phyloP scores from a whole-genome alignment of 805 yeast species.

The Ascoidea asiatica region DNA sequence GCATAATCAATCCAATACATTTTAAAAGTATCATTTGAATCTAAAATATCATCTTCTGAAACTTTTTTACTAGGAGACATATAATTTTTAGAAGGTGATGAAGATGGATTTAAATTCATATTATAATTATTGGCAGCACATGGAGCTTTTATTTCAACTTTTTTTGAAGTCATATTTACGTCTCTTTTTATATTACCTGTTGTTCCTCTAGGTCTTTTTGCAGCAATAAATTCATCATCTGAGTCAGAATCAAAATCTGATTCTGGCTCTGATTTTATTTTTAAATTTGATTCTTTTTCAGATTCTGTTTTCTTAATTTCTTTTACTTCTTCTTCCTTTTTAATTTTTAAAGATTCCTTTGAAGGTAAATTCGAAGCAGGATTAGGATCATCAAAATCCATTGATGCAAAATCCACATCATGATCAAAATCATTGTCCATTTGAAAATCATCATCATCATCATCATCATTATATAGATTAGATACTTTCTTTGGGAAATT shows the following conservation, averaged over 20 bases:
- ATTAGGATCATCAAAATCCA: too few relatives aligned
- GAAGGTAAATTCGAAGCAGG: too few relatives aligned
- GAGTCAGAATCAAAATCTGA: conserved; percentile 28
- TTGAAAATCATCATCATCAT: too few relatives aligned
- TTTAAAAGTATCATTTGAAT: conserved; percentile 36
- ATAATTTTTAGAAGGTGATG: conserved; percentile 14
- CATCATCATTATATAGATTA: conserved; percentile 10
- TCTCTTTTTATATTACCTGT: conserved; percentile 26
- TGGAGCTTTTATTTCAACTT: conserved; percentile 5
- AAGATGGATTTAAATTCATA: conserved; percentile 8
- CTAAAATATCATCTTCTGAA: conserved; percentile 20
- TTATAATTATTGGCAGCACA: conserved; percentile 3
- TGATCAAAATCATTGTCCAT: too few relatives aligned
- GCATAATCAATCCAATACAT: conserved; percentile 88
- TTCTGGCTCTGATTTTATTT: conserved; percentile 1
- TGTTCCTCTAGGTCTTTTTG: conserved; percentile 36
- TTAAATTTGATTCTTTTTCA: conserved; percentile 3
- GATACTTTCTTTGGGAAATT: conserved; percentile 10
- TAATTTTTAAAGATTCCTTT: neutral
- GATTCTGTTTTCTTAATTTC: neutral
- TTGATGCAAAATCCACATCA: too few relatives aligned
- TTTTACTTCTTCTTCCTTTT: conserved; percentile 10
- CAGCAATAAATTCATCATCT: conserved; percentile 45
- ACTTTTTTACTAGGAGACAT: conserved; percentile 11
- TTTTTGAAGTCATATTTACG: conserved; percentile 25